Conservation (phyloP, 2,329 filamentous ascomycete genomes). For the Thelonectria rubi region DNA sequence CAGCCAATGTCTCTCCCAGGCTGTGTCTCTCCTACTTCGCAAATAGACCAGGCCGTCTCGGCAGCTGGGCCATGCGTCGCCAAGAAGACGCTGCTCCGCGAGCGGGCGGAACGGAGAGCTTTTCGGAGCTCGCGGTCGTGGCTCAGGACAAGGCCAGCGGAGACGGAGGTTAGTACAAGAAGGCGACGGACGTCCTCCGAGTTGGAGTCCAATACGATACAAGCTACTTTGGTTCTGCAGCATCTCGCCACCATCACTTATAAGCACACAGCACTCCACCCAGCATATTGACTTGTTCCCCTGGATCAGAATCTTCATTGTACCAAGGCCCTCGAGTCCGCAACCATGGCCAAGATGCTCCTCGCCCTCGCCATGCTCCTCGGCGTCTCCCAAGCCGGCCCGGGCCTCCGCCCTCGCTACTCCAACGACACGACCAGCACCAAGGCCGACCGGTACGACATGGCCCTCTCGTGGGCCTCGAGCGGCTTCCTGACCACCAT, state of each 20-base stretch:
- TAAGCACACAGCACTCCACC: too few relatives aligned
- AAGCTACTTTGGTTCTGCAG: neutral
- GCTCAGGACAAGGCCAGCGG: neutral
- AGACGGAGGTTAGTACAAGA: conserved; percentile 21
- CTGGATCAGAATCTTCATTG: too few relatives aligned
- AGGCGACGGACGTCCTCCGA: neutral
- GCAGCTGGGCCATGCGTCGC: conserved; percentile 1
- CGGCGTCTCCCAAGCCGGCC: conserved; percentile 10
- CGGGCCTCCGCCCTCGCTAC: conserved; percentile 14
- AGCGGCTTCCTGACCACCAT: conserved; percentile 19
- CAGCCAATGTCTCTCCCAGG: too few relatives aligned
- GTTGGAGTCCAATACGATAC: neutral
- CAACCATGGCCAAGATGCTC: neutral
- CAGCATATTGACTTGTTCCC: too few relatives aligned
- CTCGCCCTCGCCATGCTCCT: conserved; percentile 15
- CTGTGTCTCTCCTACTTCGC: too few relatives aligned
- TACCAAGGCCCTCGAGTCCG: too few relatives aligned
- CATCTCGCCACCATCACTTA: conserved; percentile 1
- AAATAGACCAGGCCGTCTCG: conserved; percentile 19
- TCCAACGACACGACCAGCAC: neutral
- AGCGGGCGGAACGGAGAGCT: conserved; percentile 16
- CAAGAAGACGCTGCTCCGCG: conserved; percentile 1
- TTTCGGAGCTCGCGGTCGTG: conserved; percentile 6
- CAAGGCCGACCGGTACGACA: conserved; percentile 14
- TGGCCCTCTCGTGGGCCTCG: conserved; percentile 7